Evolutionary conservation across 1,284 basidiomycete genomes (phyloP), one percentile per base, ranked within the genome.

Genomic region (Sanghuangporus baumii): DNA sequence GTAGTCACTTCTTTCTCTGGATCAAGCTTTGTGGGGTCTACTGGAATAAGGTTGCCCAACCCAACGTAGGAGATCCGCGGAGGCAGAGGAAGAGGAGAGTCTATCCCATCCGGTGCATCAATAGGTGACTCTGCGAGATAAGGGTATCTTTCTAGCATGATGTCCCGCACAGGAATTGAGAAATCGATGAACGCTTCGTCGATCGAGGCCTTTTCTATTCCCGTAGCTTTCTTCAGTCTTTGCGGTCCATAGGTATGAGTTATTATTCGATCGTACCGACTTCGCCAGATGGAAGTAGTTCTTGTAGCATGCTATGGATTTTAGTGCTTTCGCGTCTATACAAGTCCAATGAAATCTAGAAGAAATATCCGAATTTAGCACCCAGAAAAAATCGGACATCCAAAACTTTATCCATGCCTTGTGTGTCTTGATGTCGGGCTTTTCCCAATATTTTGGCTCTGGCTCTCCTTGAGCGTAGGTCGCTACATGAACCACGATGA

Each of bases 131-230:
- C 69, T 0, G 85, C 78, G 16, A 99, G 85, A 70, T 93, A 80
- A 0, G 96, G 92, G 70, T 90, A 93, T 54, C 85, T 78, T 59
- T 83, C 78, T 2, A 97, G 76, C 0, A 98, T 74, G 36, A 83
- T 76, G 55, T 89, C 83, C 37, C 92, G 86, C 18, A 92, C 87
- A 55, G 89, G 87, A 6, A 81, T 80, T 3, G 93, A 92, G 62
- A 97, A 84, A 72, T 97, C 94, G 64, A 98, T 86, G 73, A 95
- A 98, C 0, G 92, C 93, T 73, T 92, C 89, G 67, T 92, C 89
- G 47, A 92, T 89, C 0, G 87, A 89, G 43, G 89, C 89, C 72
- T 89, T 94, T 74, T 96, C 93, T 93, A 18, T 41, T 36, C 41
- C 59, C 34, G 65, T 12, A 9, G 34, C 40, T 23, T 59, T 50